phyloP scores from a whole-genome alignment of 108 stramenopile genomes.

The Schizochytrium sp. region DNA sequence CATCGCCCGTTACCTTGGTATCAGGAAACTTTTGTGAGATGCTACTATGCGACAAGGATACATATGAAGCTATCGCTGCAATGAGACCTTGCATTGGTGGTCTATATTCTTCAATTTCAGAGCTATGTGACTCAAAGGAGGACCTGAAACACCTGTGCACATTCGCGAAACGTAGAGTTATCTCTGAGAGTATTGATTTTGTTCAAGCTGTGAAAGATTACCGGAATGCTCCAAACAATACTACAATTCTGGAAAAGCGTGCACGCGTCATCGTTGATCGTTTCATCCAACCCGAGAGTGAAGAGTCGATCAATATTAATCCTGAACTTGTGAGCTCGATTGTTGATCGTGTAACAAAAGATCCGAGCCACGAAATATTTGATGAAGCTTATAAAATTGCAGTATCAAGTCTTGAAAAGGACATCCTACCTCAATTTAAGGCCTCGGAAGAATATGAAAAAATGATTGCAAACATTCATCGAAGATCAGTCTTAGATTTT shows the following conservation, averaged over 20 bases:
- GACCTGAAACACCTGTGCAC: background rate
- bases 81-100: slow-evolving; percentile 12
- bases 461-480: background rate
- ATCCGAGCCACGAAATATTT: background rate
- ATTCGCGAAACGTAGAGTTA: background rate
- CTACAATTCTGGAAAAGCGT: background rate
- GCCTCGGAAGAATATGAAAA: slow-evolving; percentile 10
- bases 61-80: background rate
- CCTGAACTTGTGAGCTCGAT: background rate
- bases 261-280: background rate
- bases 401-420: background rate
- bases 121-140: slow-evolving; percentile 2
- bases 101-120: background rate
- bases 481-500: background rate
- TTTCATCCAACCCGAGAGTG: background rate
- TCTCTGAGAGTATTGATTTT: background rate
- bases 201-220: background rate
- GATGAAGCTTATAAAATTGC: background rate
- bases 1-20: background rate
- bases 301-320: background rate
- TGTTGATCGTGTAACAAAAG: background rate
- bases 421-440: background rate
- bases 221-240: background rate
- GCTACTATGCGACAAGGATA: background rate
- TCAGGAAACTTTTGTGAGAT: background rate